Percentiles rank a stretch among this genome's conserved stretches.
phyloP scores from a whole-genome alignment of 1,139 yeast genomes.

The Blastobotrys capitulatus region DNA sequence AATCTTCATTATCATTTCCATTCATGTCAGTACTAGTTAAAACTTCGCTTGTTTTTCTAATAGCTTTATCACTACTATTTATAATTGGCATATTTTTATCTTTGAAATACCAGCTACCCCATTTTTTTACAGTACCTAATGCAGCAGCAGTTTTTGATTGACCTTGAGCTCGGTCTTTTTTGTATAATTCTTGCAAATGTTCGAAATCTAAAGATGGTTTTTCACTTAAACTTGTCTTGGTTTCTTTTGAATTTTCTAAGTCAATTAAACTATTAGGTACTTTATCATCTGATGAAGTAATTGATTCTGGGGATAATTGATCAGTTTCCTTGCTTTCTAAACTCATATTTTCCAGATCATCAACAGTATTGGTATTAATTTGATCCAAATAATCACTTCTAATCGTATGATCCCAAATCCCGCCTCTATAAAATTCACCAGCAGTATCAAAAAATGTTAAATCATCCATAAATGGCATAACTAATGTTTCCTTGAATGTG shows the following conservation, averaged over 20 bases:
- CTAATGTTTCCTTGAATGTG: conserved; percentile 70
- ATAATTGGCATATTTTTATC: conserved; percentile 19
- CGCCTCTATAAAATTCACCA: conserved; percentile 74
- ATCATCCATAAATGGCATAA: conserved; percentile 86
- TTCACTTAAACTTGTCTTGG: neutral
- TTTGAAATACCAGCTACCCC: conserved; percentile 30
- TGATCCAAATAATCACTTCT: neutral
- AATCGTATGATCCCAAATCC: conserved; percentile 63
- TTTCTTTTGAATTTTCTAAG: neutral
- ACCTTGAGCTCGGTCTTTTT: neutral
- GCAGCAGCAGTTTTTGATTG: conserved; percentile 12
- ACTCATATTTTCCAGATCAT: neutral
- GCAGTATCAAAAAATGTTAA: conserved; percentile 61
- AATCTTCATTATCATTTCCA: neutral
- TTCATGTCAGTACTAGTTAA: neutral
- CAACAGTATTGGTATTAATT: too few species aligned
- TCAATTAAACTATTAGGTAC: neutral
- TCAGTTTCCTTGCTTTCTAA: neutral
- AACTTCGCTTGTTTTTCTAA: conserved; percentile 1
- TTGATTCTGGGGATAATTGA: too few species aligned
- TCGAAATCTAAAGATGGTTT: neutral
- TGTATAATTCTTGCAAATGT: neutral
- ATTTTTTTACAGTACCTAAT: conserved; percentile 28
- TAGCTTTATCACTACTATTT: neutral
- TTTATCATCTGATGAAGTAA: neutral